Conservation (phyloP, 352 stramenopile species). For the Phytophthora vignae region DNA sequence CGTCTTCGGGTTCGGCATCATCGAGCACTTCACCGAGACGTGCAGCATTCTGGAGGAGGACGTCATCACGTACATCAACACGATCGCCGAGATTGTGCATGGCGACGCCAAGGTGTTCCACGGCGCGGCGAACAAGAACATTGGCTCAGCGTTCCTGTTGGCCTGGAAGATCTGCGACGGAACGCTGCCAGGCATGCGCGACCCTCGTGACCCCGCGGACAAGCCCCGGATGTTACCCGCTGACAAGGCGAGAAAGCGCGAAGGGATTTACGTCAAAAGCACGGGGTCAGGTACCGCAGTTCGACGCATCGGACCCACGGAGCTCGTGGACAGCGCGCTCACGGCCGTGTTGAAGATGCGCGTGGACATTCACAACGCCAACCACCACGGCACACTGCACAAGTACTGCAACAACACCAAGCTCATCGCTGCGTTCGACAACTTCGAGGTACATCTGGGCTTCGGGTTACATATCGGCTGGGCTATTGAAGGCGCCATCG, state of each 20-base stretch:
- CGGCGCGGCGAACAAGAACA: constrained; percentile 97
- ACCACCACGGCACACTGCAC: constrained; percentile 80
- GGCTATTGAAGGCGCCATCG: constrained; percentile 98
- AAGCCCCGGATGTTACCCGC: constrained; percentile 74
- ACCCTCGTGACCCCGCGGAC: constrained; percentile 76
- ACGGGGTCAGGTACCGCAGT: constrained; percentile 47
- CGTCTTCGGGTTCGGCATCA: constrained; percentile 97
- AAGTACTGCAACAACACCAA: constrained; percentile 89
- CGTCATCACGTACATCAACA: constrained; percentile 98
- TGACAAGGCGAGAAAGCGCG: constrained; percentile 68
- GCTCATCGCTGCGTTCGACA: constrained; percentile 83
- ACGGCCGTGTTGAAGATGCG: constrained; percentile 97
- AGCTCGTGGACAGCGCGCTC: constrained; percentile 95
- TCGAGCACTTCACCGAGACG: constrained; percentile 96
- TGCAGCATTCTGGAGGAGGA: constrained; percentile 94
- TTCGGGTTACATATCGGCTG: constrained; percentile 98
- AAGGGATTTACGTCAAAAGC: constrained; percentile 77
- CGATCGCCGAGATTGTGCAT: constrained; percentile 96
- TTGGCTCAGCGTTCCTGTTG: constrained; percentile 94
- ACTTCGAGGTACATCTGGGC: constrained; percentile 94
- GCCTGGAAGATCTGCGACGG: constrained; percentile 97
- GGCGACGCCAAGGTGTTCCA: constrained; percentile 94
- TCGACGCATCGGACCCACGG: constrained; percentile 65
- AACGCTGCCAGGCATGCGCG: constrained; percentile 80
- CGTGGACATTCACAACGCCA: constrained; percentile 95